A percentile compares a stretch with the other conserved stretches of the same genome.
These are phyloP conservation scores for Gnaphalium uliginosum DNA, from an alignment of 129 eudicot species.

Conservation along the genomic window DNA sequence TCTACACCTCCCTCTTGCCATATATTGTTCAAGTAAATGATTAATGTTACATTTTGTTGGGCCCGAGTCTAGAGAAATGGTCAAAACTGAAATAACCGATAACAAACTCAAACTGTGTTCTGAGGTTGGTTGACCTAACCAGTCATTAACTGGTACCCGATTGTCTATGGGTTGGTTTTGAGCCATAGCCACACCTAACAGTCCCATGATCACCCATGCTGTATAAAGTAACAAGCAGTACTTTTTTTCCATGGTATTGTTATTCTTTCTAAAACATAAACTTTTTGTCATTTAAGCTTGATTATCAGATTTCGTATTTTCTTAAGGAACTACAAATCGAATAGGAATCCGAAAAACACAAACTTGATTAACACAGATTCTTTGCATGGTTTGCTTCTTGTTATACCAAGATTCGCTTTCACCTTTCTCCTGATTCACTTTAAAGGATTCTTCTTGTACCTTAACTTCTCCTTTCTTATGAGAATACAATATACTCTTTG, in stretches of 20 bases:
- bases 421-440: background rate
- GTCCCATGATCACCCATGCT: background rate
- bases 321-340: background rate
- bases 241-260: background rate
- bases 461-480: background rate
- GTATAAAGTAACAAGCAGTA: background rate
- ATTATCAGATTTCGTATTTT: background rate
- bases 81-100: background rate
- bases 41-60: background rate
- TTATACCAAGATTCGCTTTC: background rate
- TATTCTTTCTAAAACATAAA: background rate
- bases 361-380: no score
- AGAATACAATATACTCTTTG: background rate
- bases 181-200: background rate
- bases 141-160: background rate
- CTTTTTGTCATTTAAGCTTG: background rate
- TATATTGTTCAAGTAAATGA: background rate
- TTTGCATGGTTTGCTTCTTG: background rate
- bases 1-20: background rate
- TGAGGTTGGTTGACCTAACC: background rate
- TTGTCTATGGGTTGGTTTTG: background rate
- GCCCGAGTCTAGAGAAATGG: background rate
- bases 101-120: no score
- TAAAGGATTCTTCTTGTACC: background rate
- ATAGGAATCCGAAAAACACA: background rate